Percentiles rank a stretch among this genome's conserved stretches.
phyloP scores from a whole-genome alignment of 352 stramenopile species.

The Blastocystis hominis region DNA sequence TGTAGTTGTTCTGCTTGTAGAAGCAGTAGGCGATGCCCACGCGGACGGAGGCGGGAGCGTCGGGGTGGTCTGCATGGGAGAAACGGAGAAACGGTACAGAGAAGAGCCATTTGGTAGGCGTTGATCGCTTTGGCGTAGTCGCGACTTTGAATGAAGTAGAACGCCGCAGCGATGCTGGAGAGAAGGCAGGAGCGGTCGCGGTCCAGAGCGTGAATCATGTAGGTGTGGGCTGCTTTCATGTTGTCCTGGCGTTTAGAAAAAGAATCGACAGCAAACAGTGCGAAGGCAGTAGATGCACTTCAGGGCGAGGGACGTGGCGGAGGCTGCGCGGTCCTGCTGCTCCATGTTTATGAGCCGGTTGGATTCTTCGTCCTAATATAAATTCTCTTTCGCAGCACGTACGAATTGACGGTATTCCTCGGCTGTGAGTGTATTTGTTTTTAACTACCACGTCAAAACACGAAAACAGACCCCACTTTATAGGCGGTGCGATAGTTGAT shows the following conservation, averaged over 20 bases:
- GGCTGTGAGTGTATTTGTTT: slow-evolving; percentile 23
- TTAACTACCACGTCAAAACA: background rate
- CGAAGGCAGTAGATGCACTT: slow-evolving; percentile 56
- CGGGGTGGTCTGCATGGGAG: background rate
- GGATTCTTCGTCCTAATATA: slow-evolving; percentile 28
- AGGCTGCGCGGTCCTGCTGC: background rate
- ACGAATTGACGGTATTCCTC: slow-evolving; percentile 53
- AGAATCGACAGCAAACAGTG: background rate
- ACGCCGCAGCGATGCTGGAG: background rate
- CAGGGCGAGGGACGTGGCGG: slow-evolving; percentile 36
- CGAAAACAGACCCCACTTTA: background rate
- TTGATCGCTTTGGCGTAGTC: slow-evolving; percentile 38
- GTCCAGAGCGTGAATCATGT: slow-evolving; percentile 38
- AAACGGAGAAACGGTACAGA: background rate
- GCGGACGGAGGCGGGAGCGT: slow-evolving; percentile 19
- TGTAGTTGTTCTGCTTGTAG: slow-evolving; percentile 53
- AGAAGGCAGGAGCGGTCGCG: slow-evolving; percentile 23
- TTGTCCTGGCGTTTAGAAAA: background rate
- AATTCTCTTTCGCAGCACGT: background rate
- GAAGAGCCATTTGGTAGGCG: slow-evolving; percentile 31
- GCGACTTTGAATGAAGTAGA: slow-evolving; percentile 51
- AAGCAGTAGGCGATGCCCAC: slow-evolving; percentile 52
- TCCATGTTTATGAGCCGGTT: slow-evolving; percentile 48
- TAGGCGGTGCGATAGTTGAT: slow-evolving; percentile 44
- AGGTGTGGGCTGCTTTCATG: slow-evolving; percentile 17